Evolutionary conservation across 495 filamentous ascomycete genomes (phyloP), one percentile per base, ranked within the genome.

Genomic region (Trichoderma asperelloides): DNA sequence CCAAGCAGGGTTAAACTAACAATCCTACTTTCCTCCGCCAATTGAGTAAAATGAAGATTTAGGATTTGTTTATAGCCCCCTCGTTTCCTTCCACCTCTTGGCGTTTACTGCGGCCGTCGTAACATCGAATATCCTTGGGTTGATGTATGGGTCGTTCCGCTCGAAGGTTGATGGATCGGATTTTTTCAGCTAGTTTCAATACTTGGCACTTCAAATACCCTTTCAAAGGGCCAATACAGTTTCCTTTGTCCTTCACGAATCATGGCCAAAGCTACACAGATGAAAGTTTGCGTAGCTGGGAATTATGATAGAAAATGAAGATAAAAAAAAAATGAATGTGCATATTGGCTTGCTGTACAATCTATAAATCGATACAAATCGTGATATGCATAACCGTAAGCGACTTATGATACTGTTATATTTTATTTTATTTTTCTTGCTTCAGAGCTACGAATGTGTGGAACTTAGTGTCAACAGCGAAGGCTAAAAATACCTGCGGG

Each of bases 1-100:
- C 89, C 67, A 60, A 60, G 55, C 55, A 60, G 55, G 25, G 23
- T 23, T 64, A 45, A 64, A 64, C 41, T 23, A 25, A 37, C 33
- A 39, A 40, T 64, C 28, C 33, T 64, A 40, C 11, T 21, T 39
- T 30, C 33, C 62, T 21, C 28, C 18, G 25, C 33, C 62, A n/a
- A 39, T 18, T 64, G 62, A 60, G 27, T 25, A 60, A 23, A 28
- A 60, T 21, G 55, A 60, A 60, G 27, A 60, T 28, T 60, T 30
- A 60, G 55, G 55, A 60, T 60, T 51, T 60, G 55, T 60, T 60
- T 30, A 60, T 60, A 60, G 27, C 55, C 55, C 51, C 27, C 23
- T 60, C 55, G 27, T 30, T 30, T 60, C 55, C 55, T 27, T 25
- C 23, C 16, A 27, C 55, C 23, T 60, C 55, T 12, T 21, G 55